Base-by-base conservation (phyloP, 2,329 filamentous ascomycete species). In the Botrytis fragariae region DNA sequence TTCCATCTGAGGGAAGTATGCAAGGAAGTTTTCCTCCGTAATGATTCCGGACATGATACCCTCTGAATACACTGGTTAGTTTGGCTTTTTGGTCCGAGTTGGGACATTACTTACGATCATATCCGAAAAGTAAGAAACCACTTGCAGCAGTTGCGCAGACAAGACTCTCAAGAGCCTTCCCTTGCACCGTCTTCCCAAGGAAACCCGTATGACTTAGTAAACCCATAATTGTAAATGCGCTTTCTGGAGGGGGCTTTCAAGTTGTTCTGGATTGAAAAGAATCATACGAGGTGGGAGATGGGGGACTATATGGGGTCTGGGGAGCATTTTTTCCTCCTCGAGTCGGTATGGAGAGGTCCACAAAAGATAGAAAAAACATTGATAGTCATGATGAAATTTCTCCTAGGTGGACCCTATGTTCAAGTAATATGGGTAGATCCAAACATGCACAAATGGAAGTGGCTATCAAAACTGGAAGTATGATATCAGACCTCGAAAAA, bases 21-120 rank as follows among this genome's bases (percentile, higher is more conserved):
- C 22, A 1, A 79, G 79, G 1, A 85, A 84, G 78, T 89, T 86
- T 75, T 89, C 87, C 54, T 83, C 79, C 0, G 87, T 88, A 76
- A 90, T 90, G 37, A 68, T 73, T 48, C 71, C 71, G 22, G 71
- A 72, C 71, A 72, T 72, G 39, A 72, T 72, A 32, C 71, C 71
- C 71, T 72, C 71, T 72, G 29, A 48, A 72, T 18, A 20, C 1
- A 51, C 14, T 29, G 12, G 22, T 72, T 59, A 54, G 39, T 22
- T 59, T 10, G 14, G 8, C n/a, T 45, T 25, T 54, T 29, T 42
- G n/a, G 25, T 67, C 44, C 42, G 20, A 60, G 3, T 35, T 61
- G 18, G 48, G 44, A 67, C 51, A 54, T 69, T 25, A 69, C 73
- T 67, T 57, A 62, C 64, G 59, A 67, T 73, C 73, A 73, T 74